Evolutionary conservation across 805 yeast species (phyloP), one percentile per base, ranked within the genome.

Genomic region (Barnettozyma wickerhamii): DNA sequence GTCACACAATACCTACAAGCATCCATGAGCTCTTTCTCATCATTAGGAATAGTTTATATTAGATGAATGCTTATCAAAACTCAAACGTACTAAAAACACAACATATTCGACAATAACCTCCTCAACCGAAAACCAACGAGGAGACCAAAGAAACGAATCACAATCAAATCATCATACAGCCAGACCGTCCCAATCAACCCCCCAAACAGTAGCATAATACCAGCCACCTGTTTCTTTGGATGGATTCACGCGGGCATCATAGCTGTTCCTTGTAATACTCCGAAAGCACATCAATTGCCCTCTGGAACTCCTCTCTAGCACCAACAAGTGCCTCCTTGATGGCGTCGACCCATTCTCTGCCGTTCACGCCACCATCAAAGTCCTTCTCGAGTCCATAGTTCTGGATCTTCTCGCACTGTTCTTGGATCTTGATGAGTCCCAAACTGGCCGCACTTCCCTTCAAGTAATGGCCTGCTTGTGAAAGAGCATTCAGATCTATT

Each of bases 401-500:
- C 63, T 93, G 99, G 47, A 93, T 90, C 49, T 90, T 71, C 62
- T 90, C 99, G 64, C 99, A 93, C 52, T 89, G 84, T 56, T 79
- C 75, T 43, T 89, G 89, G 37, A 93, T 85, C 46, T 80, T 79
- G 33, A 75, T 77, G 42, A 93, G 71, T 3, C 99, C 99, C 43
- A 93, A 68, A 1, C 96, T 91, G 2, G 97, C 95, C 1, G 97
- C 95, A 10, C 95, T 83, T 34, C 99, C 99, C 60, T 93, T 93
- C 42, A 93, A 70, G 58, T 87, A 93, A 60, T 93, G 99, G 12
- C 99, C 99, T 52, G 84, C 66, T 12, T 79, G 71, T 17, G 90
- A 81, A 41, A 93, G 65, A 46, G 78, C 71, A 30, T 67, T 72
- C 44, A 89, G 69, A 35, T 51, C 53, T 12, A 51, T 51, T 21